Base-by-base conservation (phyloP, 345 rosid species). In the Linum usitatissimum region DNA sequence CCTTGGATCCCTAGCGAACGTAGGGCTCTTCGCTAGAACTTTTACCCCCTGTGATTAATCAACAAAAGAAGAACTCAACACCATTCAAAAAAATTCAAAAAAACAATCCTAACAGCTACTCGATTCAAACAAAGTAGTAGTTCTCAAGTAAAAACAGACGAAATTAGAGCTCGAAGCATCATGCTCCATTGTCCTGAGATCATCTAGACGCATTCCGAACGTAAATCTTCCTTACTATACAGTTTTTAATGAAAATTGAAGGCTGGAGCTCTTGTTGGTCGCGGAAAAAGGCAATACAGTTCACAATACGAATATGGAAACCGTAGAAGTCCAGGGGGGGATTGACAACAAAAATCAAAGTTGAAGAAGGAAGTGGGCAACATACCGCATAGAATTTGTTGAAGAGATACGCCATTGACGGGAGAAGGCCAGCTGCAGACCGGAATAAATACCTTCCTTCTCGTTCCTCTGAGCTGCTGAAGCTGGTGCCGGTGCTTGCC, bases 1-100 rank as follows among this genome's bases (percentile, higher is more conserved):
- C 77, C 83, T 82, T 31, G 91, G 87, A 69, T 81, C 75, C 77
- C 67, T 86, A 30, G 86, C 80, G 69, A 91, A 88, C 45, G 83
- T 83, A 2, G 78, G 80, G 64, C 85, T 87, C 68, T 80, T 83
- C 23, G 91, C 93, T 21, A 90, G 78, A 66, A 63, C 68, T 65
- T 79, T 83, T 71, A 84, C 86, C 23, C 79, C 94, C 98, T 91
- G 75, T 0, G 74, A 75, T 31, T 39, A 75, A 67, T 31, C 18
- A 34, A 10, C 8, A 28, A 51, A 13, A 30, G 17, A 59, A 55
- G 18, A 12, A 51, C 39, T 23, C 61, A 23, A n/a, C 63, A 31
- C 21, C n/a, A n/a, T n/a, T 31, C 19, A 60, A 6, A 17, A 17
- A n/a, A 12, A 34, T 4, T 59, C 17, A 17, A 59, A 17, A 12